Evolutionary conservation across 768 basidiomycete genomes (phyloP).

Genomic region (Lactarius tabidus): DNA sequence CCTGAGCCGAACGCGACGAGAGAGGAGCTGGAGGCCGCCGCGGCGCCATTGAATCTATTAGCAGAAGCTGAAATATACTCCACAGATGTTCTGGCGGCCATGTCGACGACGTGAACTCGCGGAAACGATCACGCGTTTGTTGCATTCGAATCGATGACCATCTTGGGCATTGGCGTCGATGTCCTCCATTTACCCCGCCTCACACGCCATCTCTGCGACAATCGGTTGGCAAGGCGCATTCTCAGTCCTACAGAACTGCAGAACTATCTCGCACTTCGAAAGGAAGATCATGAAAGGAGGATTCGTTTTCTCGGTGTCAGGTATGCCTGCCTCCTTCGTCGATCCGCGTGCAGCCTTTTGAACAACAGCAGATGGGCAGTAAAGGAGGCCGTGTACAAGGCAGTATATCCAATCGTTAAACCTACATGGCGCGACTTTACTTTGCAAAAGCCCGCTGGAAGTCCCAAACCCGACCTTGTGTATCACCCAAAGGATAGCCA

Average conservation of each 20-base stretch:
- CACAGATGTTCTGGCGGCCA: conserved; percentile 23
- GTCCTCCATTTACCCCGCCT: conserved; percentile 68
- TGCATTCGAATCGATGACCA: conserved; percentile 42
- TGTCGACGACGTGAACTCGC: conserved; percentile 2
- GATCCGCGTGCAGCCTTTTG: conserved; percentile 14
- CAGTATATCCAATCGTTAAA: conserved; percentile 55
- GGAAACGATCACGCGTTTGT: background rate
- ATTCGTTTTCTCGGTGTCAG: conserved; percentile 66
- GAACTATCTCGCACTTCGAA: conserved; percentile 38
- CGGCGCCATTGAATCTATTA: conserved; percentile 44
- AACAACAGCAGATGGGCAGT: conserved; percentile 59
- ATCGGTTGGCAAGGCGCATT: conserved; percentile 55
- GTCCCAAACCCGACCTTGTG: conserved; percentile 43
- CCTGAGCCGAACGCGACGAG: conserved; percentile 57
- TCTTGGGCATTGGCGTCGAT: conserved; percentile 76
- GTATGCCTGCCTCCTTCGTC: conserved; percentile 39
- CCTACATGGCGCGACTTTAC: conserved; percentile 77
- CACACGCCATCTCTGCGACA: conserved; percentile 45
- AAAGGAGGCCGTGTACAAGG: conserved; percentile 88
- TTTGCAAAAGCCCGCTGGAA: conserved; percentile 27
- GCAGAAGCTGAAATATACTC: conserved; percentile 46
- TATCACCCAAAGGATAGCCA: conserved; percentile 26
- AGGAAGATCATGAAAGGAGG: conserved; percentile 23
- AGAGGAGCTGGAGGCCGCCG: conserved; percentile 32
- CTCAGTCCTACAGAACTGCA: conserved; percentile 48